Evolutionary conservation across 495 filamentous ascomycete genomes (phyloP).

Genomic region (Podospora bellae-mahoneyi): DNA sequence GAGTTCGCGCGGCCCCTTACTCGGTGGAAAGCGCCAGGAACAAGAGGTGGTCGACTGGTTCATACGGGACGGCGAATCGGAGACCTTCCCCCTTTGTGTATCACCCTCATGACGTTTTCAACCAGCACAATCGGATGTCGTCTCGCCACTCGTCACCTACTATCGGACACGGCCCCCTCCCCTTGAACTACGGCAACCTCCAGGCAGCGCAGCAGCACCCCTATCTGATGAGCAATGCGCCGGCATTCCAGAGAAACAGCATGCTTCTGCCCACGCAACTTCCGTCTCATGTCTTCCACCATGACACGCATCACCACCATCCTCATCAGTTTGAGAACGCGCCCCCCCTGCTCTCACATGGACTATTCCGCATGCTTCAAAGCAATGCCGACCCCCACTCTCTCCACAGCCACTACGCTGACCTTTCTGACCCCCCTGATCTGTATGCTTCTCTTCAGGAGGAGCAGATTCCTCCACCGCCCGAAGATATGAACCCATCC

Average conservation of each 20-base stretch:
- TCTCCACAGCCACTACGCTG: slow-evolving; percentile 58
- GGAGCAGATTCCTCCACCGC: slow-evolving; percentile 63
- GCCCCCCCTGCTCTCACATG: slow-evolving; percentile 58
- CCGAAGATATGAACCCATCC: slow-evolving; percentile 70
- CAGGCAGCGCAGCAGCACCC: slow-evolving; percentile 53
- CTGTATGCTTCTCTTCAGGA: slow-evolving; percentile 67
- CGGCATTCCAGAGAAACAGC: slow-evolving; percentile 43
- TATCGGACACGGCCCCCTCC: slow-evolving; percentile 49
- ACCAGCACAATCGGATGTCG: slow-evolving; percentile 44
- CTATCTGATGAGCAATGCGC: slow-evolving; percentile 47
- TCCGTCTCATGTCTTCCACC: slow-evolving; percentile 47
- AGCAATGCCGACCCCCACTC: slow-evolving; percentile 64
- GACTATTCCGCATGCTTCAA: slow-evolving; percentile 63
- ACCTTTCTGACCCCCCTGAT: slow-evolving; percentile 67
- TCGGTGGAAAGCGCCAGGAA: slow-evolving; percentile 56
- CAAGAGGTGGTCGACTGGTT: slow-evolving; percentile 72
- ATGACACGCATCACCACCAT: slow-evolving; percentile 39
- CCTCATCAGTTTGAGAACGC: slow-evolving; percentile 50
- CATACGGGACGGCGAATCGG: slow-evolving; percentile 53
- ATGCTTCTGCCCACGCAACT: slow-evolving; percentile 48
- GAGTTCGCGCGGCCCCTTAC: slow-evolving; percentile 62
- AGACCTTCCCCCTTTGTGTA: slow-evolving; percentile 55
- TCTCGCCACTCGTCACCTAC: slow-evolving; percentile 55
- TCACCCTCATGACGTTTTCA: slow-evolving; percentile 50
- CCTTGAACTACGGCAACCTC: slow-evolving; percentile 51